Base-by-base conservation (phyloP, 208 protist species). In the Leptomonas seymouri region DNA sequence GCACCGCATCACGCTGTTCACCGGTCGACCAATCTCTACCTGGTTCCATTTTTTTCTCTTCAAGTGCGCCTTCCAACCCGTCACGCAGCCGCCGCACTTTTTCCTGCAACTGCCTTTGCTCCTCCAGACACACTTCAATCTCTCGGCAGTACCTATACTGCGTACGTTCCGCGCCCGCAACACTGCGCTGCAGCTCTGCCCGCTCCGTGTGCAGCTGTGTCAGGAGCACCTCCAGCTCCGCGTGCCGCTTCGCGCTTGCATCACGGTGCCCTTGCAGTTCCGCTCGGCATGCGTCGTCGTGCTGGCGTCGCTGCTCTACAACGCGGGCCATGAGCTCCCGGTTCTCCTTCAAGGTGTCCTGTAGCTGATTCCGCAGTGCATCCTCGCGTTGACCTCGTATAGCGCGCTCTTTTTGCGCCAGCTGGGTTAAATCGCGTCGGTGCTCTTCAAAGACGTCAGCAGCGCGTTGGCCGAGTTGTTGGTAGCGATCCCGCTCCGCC, bases 331-430 rank as follows among this genome's bases (percentile, higher is more conserved):
- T 76, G 21, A 85, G 67, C 4, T 62, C 39, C 16, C 49, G 53
- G 49, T 87, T 79, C 11, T 31, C 67, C 42, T 34, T 28, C 41
- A 82, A 48, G 20, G 75, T 64, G 27, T 74, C 64, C 46, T 80
- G 51, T n/a, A 95, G 60, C 63, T 87, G 72, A 18, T 34, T 46
- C 2, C 85, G 84, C 59, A 93, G 77, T n/a, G 51, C 57, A 25
- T 93, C 86, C 67, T 93, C 86, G 42, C 72, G 60, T 9, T 76
- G 71, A 12, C 65, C 54, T n/a, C 77, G 74, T 6, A 91, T 66
- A 49, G 85, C 86, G 5, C 81, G 86, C 67, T 93, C 86, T 66
- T 85, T 91, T 50, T 90, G 82, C 36, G 68, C 55, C 12, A 96
- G 81, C 36, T 82, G 81, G 20, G 79, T 87, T 25, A 96, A 72